Percentiles rank a stretch among this genome's conserved stretches.
Evolutionary conservation across 257 asterid species (phyloP).

Genomic region (Solanum clarkiae): DNA sequence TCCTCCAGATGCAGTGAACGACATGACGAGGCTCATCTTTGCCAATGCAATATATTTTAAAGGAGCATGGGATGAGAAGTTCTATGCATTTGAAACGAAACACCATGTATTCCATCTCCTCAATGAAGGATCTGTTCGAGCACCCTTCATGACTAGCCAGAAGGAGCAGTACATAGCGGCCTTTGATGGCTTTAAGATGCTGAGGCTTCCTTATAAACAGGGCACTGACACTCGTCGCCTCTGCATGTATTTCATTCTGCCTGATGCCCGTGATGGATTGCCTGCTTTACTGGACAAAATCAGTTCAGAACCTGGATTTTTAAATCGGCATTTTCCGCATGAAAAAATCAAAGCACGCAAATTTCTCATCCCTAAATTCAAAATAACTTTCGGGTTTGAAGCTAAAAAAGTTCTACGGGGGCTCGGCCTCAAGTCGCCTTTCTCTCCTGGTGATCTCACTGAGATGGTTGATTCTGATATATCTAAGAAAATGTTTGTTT

Average conservation of each 20-base stretch:
- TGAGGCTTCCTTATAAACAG: slow-evolving; percentile 18
- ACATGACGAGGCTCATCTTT: neutral
- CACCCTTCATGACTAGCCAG: slow-evolving; percentile 20
- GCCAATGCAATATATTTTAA: slow-evolving; percentile 22
- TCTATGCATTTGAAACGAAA: slow-evolving; percentile 9
- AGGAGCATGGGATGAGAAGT: slow-evolving; percentile 20
- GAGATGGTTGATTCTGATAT: slow-evolving; percentile 15
- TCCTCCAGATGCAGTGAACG: neutral
- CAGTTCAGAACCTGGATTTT: slow-evolving; percentile 12
- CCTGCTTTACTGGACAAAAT: slow-evolving; percentile 7
- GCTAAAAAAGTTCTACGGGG: slow-evolving; percentile 13
- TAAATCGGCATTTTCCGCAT: slow-evolving; percentile 3
- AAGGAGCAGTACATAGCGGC: slow-evolving; percentile 1
- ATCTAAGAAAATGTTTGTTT: slow-evolving; percentile 6
- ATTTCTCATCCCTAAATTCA: slow-evolving; percentile 23
- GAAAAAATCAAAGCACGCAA: slow-evolving; percentile 1
- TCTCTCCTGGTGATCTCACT: slow-evolving; percentile 9
- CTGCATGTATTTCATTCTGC: slow-evolving; percentile 20
- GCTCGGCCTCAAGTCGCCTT: slow-evolving; percentile 16
- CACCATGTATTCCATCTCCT: slow-evolving; percentile 12
- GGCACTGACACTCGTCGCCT: slow-evolving; percentile 10
- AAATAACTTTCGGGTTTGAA: slow-evolving; percentile 23
- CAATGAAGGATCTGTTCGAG: slow-evolving; percentile 6
- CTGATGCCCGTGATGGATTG: slow-evolving; percentile 16
- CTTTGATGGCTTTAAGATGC: slow-evolving; percentile 13